Conservation (phyloP, 345 rosid genomes). For the Clarkia xantiana region DNA sequence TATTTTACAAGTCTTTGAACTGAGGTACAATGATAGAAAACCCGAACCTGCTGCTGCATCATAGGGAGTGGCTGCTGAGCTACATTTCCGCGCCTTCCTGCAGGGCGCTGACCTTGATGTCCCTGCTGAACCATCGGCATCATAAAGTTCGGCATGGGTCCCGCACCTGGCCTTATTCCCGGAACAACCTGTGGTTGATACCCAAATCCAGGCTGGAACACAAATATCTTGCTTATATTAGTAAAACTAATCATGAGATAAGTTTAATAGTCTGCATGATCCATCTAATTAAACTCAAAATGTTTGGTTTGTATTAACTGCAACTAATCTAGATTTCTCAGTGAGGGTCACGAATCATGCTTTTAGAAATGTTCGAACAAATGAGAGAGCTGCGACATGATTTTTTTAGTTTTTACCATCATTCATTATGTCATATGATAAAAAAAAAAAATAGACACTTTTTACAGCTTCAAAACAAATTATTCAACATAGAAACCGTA, state of each 20-base stretch:
- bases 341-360: neutral
- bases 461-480: no score
- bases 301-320: neutral
- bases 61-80: conserved; percentile 62
- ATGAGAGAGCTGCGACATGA: no score
- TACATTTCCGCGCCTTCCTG: conserved; percentile 61
- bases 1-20: neutral
- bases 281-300: no score
- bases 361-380: no score
- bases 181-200: conserved; percentile 92
- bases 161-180: conserved; percentile 77
- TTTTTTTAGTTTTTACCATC: no score
- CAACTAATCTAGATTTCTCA: neutral
- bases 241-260: neutral
- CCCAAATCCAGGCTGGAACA: conserved; percentile 69
- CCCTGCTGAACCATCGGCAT: conserved; percentile 91
- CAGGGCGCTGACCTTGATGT: conserved; percentile 79
- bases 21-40: neutral
- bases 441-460: no score
- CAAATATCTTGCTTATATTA: no score
- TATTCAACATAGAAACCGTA: no score
- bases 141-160: conserved; percentile 61
- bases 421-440: no score
- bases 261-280: neutral
- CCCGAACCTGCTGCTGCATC: conserved; percentile 69